A percentile compares a stretch with the other conserved stretches of the same genome.
These are phyloP conservation scores for Phaeotremella skinneri DNA, from an alignment of 768 basidiomycete genomes.

Conservation along the genomic window DNA sequence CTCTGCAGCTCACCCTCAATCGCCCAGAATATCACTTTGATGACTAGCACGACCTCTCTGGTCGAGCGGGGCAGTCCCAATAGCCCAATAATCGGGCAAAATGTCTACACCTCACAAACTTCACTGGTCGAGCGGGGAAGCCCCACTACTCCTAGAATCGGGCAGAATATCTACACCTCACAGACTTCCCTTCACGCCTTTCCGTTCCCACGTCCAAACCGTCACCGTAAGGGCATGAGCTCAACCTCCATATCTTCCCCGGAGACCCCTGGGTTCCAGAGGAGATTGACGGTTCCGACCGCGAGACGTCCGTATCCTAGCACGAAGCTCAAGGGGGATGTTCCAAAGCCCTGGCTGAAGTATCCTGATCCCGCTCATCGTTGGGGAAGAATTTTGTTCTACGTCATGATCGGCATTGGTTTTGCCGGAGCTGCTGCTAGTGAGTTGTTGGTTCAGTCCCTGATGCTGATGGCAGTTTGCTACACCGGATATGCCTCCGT, in stretches of 20 bases:
- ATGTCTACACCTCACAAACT: too few relatives aligned
- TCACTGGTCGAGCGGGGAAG: too few relatives aligned
- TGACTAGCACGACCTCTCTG: too few relatives aligned
- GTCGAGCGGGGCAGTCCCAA: too few relatives aligned
- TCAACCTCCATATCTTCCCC: background rate
- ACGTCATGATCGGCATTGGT: conserved; percentile 54
- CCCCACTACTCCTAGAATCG: too few relatives aligned
- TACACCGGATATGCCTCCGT: conserved; percentile 55
- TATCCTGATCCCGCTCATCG: conserved; percentile 53
- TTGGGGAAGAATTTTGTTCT: conserved; percentile 57
- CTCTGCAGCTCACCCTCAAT: too few relatives aligned
- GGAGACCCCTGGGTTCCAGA: too few relatives aligned
- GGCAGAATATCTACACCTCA: too few relatives aligned
- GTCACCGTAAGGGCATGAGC: background rate
- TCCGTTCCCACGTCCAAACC: too few relatives aligned
- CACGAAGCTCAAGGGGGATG: conserved; percentile 41
- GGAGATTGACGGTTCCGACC: background rate
- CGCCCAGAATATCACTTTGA: too few relatives aligned
- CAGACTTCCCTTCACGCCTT: too few relatives aligned
- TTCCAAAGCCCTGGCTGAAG: conserved; percentile 57
- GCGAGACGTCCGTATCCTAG: conserved; percentile 26
- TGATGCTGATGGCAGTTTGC: conserved; percentile 43
- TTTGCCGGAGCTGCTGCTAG: conserved; percentile 50
- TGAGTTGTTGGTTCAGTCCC: conserved; percentile 16
- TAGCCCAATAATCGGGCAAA: too few relatives aligned